phyloP scores from a whole-genome alignment of 2,329 filamentous ascomycete genomes.

The Periconia sp. region DNA sequence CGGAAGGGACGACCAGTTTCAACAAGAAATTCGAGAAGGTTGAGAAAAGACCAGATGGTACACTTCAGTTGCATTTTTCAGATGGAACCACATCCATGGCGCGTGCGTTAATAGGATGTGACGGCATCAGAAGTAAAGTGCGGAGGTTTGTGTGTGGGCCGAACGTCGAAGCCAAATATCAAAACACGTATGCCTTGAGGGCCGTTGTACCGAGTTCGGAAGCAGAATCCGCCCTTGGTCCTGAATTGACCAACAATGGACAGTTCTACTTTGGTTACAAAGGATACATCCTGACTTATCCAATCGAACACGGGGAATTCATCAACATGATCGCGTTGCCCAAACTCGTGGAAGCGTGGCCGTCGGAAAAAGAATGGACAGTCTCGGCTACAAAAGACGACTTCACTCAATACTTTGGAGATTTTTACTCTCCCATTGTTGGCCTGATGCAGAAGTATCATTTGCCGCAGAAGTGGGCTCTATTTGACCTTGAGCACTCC shows the following conservation, averaged over 20 bases:
- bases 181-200: conserved; percentile 61
- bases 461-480: conserved; percentile 51
- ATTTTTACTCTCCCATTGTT: conserved; percentile 16
- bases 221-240: conserved; percentile 51
- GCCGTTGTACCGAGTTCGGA: conserved; percentile 60
- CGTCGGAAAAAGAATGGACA: conserved; percentile 18
- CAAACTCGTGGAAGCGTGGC: conserved; percentile 8
- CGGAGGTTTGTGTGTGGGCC: conserved; percentile 55
- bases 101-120: conserved; percentile 59
- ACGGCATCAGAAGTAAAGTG: conserved; percentile 62
- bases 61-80: conserved; percentile 35
- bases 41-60: conserved; percentile 14
- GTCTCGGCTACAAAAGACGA: conserved; percentile 19
- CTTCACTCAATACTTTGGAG: conserved; percentile 15
- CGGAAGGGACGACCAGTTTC: conserved; percentile 18
- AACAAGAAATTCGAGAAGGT: conserved; percentile 19
- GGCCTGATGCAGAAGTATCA: conserved; percentile 14
- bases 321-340: conserved; percentile 51
- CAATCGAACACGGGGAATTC: conserved; percentile 56
- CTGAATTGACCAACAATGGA: conserved; percentile 51
- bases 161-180: conserved; percentile 53
- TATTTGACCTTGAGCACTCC: conserved; percentile 54
- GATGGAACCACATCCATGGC: conserved; percentile 48
- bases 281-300: conserved; percentile 63
- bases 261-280: conserved; percentile 60